Base-by-base conservation (phyloP, 768 basidiomycete species). In the Agaricus sinodeliciosus region DNA sequence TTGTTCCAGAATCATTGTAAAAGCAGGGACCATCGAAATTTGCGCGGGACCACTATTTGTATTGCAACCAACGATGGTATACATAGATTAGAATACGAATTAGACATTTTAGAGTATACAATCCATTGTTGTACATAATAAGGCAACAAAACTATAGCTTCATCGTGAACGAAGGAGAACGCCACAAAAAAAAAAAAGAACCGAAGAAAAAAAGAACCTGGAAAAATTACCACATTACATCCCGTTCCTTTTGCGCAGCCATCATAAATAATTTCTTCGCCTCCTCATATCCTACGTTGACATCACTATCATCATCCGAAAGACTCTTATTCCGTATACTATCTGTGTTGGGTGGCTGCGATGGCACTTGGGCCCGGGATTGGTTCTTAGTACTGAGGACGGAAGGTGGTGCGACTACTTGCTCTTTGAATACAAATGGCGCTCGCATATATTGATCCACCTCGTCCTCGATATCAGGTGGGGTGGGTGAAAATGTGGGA, bases 301-400 rank as follows among this genome's bases (percentile, higher is more conserved):
- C 84, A 47, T 85, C 85, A 60, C 84, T 84, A 59, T 87, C 87
- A 59, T 91, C 85, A 55, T 76, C 75, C 89, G 87, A 90, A 46
- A 60, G 58, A 58, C 62, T 62, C 18, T 36, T 36, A 18, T 36
- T 52, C 45, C 35, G 39, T 3, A 49, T 44, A 16, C 19, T 25
- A 22, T 43, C 26, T 19, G 26, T 39, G 5, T 22, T 47, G 4
- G 47, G 51, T 18, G 39, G 48, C 22, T 49, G 37, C 19, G 57
- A 42, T 15, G 40, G 55, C 16, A 4, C 35, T 12, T 16, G 48
- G 48, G 37, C 5, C 15, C 9, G 28, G 7, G 19, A 25, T 11
- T 19, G 27, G 9, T 42, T 41, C 39, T 27, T 25, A 9, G 15
- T 15, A 22, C 15, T 22, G 15, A 31, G 31, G 9, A 34, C 19